phyloP scores from a whole-genome alignment of 202 grass and related monocot species.

The Zizania palustris region DNA sequence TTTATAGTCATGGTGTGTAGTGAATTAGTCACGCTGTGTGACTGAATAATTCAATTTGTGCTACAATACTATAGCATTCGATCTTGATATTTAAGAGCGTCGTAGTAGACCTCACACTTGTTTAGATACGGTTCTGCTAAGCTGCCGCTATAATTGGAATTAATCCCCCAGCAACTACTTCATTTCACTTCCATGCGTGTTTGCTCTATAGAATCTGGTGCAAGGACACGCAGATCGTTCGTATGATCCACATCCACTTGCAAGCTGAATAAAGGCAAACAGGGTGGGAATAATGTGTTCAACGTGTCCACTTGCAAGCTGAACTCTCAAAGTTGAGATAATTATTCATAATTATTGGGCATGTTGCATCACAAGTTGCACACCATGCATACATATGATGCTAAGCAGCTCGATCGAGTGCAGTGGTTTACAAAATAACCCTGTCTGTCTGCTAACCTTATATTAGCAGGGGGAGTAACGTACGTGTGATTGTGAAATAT shows the following conservation, averaged over 20 bases:
- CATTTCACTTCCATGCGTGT: conserved; percentile 7
- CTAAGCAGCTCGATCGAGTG: not conserved
- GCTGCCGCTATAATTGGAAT: not conserved
- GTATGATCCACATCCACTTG: conserved; percentile 15
- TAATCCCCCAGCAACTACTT: conserved; percentile 7
- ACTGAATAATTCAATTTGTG: too few species aligned
- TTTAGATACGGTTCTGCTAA: too few species aligned
- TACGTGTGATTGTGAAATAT: not conserved
- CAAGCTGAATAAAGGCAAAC: conserved; percentile 10
- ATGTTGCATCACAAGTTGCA: conserved; percentile 38
- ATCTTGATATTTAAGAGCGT: too few species aligned
- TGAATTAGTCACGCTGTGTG: too few species aligned
- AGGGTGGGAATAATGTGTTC: conserved; percentile 29
- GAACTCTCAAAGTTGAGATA: not conserved
- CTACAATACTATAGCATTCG: too few species aligned
- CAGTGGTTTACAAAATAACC: not conserved
- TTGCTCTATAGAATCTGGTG: conserved; percentile 24
- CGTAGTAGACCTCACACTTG: too few species aligned
- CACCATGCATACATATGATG: not conserved
- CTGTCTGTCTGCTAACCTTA: not conserved
- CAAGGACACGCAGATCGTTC: conserved; percentile 15
- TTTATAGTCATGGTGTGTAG: too few species aligned
- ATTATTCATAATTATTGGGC: conserved; percentile 10
- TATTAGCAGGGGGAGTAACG: not conserved
- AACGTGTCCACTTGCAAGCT: conserved; percentile 25